Evolutionary conservation across 345 rosid species (phyloP).

Genomic region (Fremontodendron californicum): DNA sequence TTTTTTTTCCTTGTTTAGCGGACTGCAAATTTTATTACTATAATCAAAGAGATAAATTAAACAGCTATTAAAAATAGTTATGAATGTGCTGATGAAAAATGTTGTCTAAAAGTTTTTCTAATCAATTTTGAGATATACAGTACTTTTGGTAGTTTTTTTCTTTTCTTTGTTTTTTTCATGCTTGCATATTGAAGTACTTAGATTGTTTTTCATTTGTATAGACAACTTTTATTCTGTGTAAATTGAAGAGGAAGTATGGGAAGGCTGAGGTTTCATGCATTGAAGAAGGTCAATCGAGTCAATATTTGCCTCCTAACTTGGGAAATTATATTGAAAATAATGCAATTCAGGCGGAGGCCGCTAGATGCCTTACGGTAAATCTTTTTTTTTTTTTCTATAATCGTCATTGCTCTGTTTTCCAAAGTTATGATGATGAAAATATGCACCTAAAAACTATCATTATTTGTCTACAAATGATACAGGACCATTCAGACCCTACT

Average conservation of each 20-base stretch:
- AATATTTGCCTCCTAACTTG: neutral
- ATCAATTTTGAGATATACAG: no score
- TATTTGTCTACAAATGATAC: neutral
- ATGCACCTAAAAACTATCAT: neutral
- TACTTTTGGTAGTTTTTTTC: no score
- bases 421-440: neutral
- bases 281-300: neutral
- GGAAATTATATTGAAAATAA: slow-evolving; percentile 6
- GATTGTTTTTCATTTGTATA: neutral
- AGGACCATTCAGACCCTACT: neutral
- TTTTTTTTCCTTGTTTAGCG: no score
- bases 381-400: neutral
- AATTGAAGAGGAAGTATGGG: no score
- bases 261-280: neutral
- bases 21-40: no score
- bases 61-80: neutral
- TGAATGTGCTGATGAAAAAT: no score
- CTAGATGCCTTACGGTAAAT: neutral
- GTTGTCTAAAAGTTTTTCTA: no score
- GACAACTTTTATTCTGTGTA: neutral
- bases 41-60: no score
- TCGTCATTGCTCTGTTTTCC: neutral
- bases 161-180: no score
- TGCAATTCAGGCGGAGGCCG: neutral
- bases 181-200: neutral